Evolutionary conservation across 495 filamentous ascomycete species (phyloP).

Genomic region (Ascobolus immersus): DNA sequence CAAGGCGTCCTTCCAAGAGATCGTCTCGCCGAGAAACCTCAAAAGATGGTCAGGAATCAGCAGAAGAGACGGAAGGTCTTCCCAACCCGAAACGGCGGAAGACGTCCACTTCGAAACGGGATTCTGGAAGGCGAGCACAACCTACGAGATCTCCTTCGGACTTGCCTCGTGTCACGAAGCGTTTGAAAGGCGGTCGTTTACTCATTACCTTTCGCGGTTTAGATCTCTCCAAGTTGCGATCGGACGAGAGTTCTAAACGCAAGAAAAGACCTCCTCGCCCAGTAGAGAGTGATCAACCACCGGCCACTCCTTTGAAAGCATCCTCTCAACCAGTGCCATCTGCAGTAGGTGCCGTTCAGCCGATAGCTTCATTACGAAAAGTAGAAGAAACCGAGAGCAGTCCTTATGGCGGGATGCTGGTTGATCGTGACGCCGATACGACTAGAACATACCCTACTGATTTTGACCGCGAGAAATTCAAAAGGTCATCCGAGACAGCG

Average conservation of each 20-base stretch:
- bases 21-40: neutral
- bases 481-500: conserved; percentile 61
- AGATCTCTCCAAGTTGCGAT: no score
- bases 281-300: conserved; percentile 14
- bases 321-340: conserved; percentile 22
- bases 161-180: no score
- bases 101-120: no score
- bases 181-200: no score
- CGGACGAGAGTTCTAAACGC: no score
- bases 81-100: conserved; percentile 18
- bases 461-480: conserved; percentile 58
- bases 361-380: conserved; percentile 49
- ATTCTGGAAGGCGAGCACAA: no score
- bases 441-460: conserved; percentile 58
- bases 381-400: conserved; percentile 73
- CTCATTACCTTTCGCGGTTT: no score
- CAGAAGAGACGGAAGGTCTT: conserved; percentile 11
- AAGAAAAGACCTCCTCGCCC: conserved; percentile 11
- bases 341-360: conserved; percentile 30
- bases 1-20: neutral
- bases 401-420: conserved; percentile 83
- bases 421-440: conserved; percentile 73
- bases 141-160: no score
- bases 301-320: conserved; percentile 15
- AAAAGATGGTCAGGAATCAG: neutral